A percentile compares a stretch with the other conserved stretches of the same genome.
These are phyloP conservation scores for Hypoxylon rickii DNA, from an alignment of 495 filamentous ascomycete species.

Conservation along the genomic window DNA sequence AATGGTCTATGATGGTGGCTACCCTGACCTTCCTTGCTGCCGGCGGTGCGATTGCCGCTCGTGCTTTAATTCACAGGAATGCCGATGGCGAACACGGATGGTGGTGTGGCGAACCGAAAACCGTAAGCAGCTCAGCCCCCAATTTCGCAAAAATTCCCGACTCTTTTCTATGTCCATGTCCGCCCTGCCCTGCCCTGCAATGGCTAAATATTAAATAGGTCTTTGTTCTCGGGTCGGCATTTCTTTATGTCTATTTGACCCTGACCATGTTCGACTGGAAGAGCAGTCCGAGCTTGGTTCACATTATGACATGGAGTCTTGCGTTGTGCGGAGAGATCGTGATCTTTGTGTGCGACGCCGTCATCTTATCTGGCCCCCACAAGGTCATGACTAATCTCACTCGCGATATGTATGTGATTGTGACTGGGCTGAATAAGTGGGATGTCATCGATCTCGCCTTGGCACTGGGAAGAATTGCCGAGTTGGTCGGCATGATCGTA, in stretches of 20 bases:
- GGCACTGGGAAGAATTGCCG: slow-evolving; percentile 47
- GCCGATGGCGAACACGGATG: slow-evolving; percentile 61
- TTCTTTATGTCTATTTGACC: slow-evolving; percentile 63
- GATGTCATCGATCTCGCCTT: slow-evolving; percentile 55
- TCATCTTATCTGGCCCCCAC: slow-evolving; percentile 63
- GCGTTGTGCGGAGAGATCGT: slow-evolving; percentile 68
- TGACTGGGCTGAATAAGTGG: slow-evolving; percentile 47
- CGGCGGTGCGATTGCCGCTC: slow-evolving; percentile 72
- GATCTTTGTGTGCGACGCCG: slow-evolving; percentile 66
- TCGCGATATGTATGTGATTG: slow-evolving; percentile 22
- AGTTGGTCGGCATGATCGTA: slow-evolving; percentile 43
- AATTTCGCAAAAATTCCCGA: too few relatives aligned
- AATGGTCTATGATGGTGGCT: slow-evolving; percentile 68
- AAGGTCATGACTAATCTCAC: slow-evolving; percentile 45
- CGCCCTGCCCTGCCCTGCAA: background rate
- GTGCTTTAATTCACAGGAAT: slow-evolving; percentile 60
- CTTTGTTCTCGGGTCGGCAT: slow-evolving; percentile 72
- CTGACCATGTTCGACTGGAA: slow-evolving; percentile 80
- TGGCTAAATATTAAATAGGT: slow-evolving; percentile 57
- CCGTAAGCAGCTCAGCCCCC: slow-evolving; percentile 63
- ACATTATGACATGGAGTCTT: slow-evolving; percentile 74
- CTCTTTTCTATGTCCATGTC: too few relatives aligned
- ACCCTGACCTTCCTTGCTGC: slow-evolving; percentile 76
- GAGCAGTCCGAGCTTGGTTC: slow-evolving; percentile 71
- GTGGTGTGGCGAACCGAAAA: slow-evolving; percentile 88